Evolutionary conservation across 2,329 filamentous ascomycete species (phyloP).

Genomic region (Venturia asperata): DNA sequence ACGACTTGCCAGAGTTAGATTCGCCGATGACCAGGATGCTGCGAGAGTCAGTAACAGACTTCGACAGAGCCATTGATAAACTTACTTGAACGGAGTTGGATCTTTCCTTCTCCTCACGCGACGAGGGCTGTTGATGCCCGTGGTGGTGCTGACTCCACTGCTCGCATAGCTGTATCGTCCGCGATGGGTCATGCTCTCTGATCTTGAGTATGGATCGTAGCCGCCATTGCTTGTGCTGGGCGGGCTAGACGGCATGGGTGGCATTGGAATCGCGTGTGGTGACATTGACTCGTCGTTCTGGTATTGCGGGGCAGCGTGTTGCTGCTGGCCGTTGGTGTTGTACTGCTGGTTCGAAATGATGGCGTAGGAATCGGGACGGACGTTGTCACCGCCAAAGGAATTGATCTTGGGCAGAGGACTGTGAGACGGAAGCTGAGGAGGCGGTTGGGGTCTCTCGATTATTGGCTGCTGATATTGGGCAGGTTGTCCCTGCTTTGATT

Average conservation of each 20-base stretch:
- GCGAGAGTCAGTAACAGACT: constrained; percentile 4
- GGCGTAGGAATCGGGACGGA: constrained; percentile 54
- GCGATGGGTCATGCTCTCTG: constrained; percentile 94
- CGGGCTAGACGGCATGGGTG: constrained; percentile 19
- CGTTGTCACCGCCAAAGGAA: constrained; percentile 56
- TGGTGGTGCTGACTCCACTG: constrained; percentile 68
- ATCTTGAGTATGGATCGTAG: constrained; percentile 71
- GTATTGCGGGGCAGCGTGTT: constrained; percentile 5
- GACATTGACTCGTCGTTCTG: constrained; percentile 20
- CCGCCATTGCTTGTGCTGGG: constrained; percentile 44
- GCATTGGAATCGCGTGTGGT: constrained; percentile 12
- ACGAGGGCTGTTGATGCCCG: constrained; percentile 73
- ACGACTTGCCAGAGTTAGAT: constrained; percentile 85
- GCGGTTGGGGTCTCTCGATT: constrained; percentile 49
- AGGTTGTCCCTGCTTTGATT: constrained; percentile 45
- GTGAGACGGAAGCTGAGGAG: constrained; percentile 51
- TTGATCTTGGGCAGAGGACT: constrained; percentile 45
- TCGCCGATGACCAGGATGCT: constrained; percentile 89
- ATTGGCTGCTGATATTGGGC: constrained; percentile 50
- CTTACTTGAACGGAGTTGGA: constrained; percentile 97
- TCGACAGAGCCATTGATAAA: constrained; percentile 25
- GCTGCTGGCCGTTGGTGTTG: constrained; percentile 42
- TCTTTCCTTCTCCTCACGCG: constrained; percentile 92
- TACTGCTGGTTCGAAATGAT: constrained; percentile 45
- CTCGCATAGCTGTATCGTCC: constrained; percentile 95